These are phyloP conservation scores for Hortiboletus rubellus DNA, from an alignment of 1,284 basidiomycete genomes.

Conservation along the genomic window DNA sequence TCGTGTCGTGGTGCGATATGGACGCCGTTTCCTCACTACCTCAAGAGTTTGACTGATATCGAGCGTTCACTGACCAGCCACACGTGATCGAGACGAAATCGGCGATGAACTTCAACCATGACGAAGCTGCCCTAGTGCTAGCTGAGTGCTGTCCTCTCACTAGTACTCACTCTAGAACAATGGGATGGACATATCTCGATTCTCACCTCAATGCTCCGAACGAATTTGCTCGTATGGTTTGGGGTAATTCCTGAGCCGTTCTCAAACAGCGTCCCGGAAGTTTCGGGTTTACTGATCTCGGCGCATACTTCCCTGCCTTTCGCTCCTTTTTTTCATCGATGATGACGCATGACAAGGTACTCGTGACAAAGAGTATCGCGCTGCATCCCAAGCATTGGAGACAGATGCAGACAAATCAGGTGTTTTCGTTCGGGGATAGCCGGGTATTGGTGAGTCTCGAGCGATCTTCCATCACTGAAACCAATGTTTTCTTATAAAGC, in stretches of 20 bases:
- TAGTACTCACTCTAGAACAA: too few relatives aligned
- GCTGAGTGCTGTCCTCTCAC: too few relatives aligned
- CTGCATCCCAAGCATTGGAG: not conserved
- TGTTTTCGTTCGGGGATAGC: not conserved
- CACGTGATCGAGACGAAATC: too few relatives aligned
- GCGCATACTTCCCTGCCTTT: not conserved
- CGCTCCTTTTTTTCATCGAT: not conserved
- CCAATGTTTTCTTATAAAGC: too few relatives aligned
- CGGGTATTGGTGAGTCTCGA: not conserved
- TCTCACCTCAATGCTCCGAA: not conserved
- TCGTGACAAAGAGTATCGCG: not conserved
- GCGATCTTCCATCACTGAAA: too few relatives aligned
- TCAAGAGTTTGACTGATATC: not conserved
- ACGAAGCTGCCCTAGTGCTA: too few relatives aligned
- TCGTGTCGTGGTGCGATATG: slow-evolving; percentile 10
- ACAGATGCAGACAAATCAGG: accelerated
- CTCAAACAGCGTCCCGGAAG: not conserved
- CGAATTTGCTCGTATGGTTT: not conserved
- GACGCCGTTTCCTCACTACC: not conserved
- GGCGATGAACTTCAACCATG: too few relatives aligned
- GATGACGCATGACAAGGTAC: not conserved
- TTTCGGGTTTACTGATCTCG: not conserved
- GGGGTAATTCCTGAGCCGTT: not conserved
- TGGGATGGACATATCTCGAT: too few relatives aligned
- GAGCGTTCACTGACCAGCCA: too few relatives aligned